Base-by-base conservation (phyloP, 2,329 filamentous ascomycete genomes). In the Coniochaeta sp. region DNA sequence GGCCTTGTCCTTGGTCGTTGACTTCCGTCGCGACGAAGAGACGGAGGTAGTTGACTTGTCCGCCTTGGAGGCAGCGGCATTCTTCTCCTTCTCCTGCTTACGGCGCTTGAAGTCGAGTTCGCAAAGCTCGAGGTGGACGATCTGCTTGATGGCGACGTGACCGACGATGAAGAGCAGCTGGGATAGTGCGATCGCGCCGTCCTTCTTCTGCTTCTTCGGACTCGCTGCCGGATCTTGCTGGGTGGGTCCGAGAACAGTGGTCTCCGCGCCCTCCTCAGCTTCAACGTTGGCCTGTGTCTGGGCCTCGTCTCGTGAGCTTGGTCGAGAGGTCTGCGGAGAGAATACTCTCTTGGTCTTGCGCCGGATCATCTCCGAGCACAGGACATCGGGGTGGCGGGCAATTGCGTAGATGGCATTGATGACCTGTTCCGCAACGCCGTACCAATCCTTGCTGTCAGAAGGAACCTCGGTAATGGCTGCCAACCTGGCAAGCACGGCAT, bases 71-170 rank as follows among this genome's bases (percentile, higher is more conserved):
- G 77, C 74, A 2, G 78, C 71, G n/a, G 76, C 69, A 16, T 75
- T 81, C 77, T 91, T 93, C 70, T 95, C 90, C 67, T 92, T 91
- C 62, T 95, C 91, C 44, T 90, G 89, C 79, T 99, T 99, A 65
- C 93, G 85, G 59, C 93, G 89, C 79, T 99, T 99, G 75, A 99
- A 99, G 73, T 99, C 95, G 57, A 95, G 86, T 71, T 99, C 95
- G 72, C 93, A 96, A n/a, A 98, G 81, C 69, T 99, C 95, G 12
- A 99, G 84, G 72, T 99, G 95, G 0, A 99, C 96, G 67, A 99
- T 99, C 71, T 99, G 96, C 77, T 99, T 99, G 71, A 99, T 95
- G 16, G 95, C 95, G 55, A 98, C 90, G 70, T 99, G 95, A 0
- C 95, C 95, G 32, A 98, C 93, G 38, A 96, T 89, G 71, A 98